Percentiles rank a stretch among this genome's conserved stretches.
Evolutionary conservation across 2,329 filamentous ascomycete species (phyloP).

Genomic region (Neocatenulostroma microsporum): DNA sequence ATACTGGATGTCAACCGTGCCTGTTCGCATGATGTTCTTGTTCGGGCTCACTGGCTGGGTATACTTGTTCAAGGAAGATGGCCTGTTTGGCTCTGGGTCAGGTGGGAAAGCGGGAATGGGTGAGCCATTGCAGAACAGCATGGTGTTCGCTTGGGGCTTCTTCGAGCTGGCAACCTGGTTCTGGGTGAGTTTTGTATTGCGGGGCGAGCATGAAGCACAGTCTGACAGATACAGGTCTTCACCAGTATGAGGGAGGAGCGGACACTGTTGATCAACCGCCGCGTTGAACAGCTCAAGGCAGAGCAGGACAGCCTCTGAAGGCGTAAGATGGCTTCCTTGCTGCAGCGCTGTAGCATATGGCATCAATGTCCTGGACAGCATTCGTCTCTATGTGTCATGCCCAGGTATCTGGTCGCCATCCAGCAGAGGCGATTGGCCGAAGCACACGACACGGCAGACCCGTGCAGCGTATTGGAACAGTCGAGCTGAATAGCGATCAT

Average conservation of each 20-base stretch:
- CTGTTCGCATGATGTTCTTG: slow-evolving; percentile 57
- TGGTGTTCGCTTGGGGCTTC: slow-evolving; percentile 79
- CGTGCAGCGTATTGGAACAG: too few relatives aligned
- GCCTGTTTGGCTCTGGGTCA: slow-evolving; percentile 35
- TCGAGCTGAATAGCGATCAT: too few relatives aligned
- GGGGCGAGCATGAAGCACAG: slow-evolving; percentile 62
- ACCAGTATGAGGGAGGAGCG: slow-evolving; percentile 61
- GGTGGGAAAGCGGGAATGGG: slow-evolving; percentile 24
- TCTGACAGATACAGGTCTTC: slow-evolving; percentile 41
- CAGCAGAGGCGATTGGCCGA: too few relatives aligned
- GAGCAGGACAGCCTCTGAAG: slow-evolving; percentile 29
- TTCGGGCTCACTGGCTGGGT: slow-evolving; percentile 56
- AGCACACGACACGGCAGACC: too few relatives aligned
- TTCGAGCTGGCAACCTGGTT: slow-evolving; percentile 80
- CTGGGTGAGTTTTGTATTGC: slow-evolving; percentile 56
- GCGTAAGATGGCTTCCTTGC: too few relatives aligned
- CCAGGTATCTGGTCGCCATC: too few relatives aligned
- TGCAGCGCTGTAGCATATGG: too few relatives aligned
- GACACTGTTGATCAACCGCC: slow-evolving; percentile 27
- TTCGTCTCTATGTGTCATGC: too few relatives aligned
- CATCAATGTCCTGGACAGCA: too few relatives aligned
- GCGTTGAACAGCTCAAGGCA: slow-evolving; percentile 29
- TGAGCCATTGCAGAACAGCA: slow-evolving; percentile 69
- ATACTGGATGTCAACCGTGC: slow-evolving; percentile 48
- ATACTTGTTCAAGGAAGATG: slow-evolving; percentile 52